Conservation (phyloP, 805 yeast genomes). For the Nadsonia fulvescens region DNA sequence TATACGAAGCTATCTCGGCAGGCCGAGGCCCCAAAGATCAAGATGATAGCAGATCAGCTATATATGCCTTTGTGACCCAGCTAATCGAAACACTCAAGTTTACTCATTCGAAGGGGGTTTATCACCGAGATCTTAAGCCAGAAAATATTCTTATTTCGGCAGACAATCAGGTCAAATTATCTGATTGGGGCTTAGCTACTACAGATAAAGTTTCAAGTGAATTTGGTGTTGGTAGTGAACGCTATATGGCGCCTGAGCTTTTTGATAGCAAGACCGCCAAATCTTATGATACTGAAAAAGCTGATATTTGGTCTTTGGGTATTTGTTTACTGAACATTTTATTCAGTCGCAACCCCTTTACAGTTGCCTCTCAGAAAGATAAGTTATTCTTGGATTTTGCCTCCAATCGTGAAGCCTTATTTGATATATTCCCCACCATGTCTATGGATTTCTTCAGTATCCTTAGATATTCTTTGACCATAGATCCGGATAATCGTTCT, state of each 20-base stretch:
- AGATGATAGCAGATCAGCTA: constrained; percentile 26
- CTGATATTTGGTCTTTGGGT: constrained; percentile 83
- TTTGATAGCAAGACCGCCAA: constrained; percentile 33
- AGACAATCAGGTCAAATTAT: constrained; percentile 41
- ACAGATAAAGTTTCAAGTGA: constrained; percentile 40
- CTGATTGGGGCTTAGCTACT: constrained; percentile 85
- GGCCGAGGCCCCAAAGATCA: constrained; percentile 30
- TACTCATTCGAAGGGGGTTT: constrained; percentile 69
- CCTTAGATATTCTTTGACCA: constrained; percentile 53
- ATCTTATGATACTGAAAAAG: constrained; percentile 58
- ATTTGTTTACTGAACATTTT: constrained; percentile 65
- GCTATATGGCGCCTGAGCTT: constrained; percentile 91
- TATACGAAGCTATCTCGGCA: constrained; percentile 72
- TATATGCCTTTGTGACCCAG: constrained; percentile 41
- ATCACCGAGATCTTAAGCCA: constrained; percentile 90
- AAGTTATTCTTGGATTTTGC: constrained; percentile 74
- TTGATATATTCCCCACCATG: constrained; percentile 83
- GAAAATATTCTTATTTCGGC: constrained; percentile 65
- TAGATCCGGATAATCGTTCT: constrained; percentile 77
- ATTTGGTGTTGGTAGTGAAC: constrained; percentile 75
- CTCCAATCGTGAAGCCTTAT: constrained; percentile 69
- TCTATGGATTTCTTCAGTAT: constrained; percentile 76
- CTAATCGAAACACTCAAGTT: constrained; percentile 59
- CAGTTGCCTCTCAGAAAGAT: constrained; percentile 63
- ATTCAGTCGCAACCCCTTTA: constrained; percentile 80